Evolutionary conservation across 805 yeast genomes (phyloP), one percentile per base, ranked within the genome.

Genomic region (Danielozyma ontarioensis): DNA sequence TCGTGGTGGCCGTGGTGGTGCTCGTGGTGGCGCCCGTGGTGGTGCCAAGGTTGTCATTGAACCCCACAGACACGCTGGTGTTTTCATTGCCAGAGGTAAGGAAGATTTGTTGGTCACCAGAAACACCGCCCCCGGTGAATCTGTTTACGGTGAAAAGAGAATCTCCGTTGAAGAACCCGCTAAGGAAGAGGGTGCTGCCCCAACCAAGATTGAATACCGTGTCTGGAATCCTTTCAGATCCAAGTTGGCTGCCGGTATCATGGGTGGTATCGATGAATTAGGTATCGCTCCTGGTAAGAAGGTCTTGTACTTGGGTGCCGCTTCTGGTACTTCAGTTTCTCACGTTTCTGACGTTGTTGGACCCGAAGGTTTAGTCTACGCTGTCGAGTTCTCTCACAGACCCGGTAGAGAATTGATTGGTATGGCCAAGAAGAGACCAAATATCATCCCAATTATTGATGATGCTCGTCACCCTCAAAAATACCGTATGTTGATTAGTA

Each of bases 181-280:
- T 37, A 78, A 72, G 55, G 95, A 83, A 59, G 95, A 83, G 57
- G 83, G 83, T 57, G 85, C 80, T 39, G 85, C 93, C 49, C 80
- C 93, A 47, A 88, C 97, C 57, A 93, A 93, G 76, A 77, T 80
- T 42, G 98, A 93, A 74, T 93, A 93, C 81, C 89, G 98, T 78
- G 98, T 93, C 50, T 93, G 98, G 98, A 93, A 93, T 72, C 98
- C 98, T 45, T 93, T 93, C 84, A 84, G 98, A 81, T 90, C 97
- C 40, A 93, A 93, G 78, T 75, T 93, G 72, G 98, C 98, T 62
- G 98, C 98, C 44, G 98, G 98, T 84, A 86, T 93, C 50, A 85
- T 93, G 87, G 98, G 98, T 72, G 98, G 98, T 83, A 71, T 93
- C 51, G 98, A 90, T 63, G 97, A 93, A 72, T 70, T 93, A 52